Evolutionary conservation across 2,329 filamentous ascomycete species (phyloP), one percentile per base, ranked within the genome.

Genomic region (Hypoxylon sp.): DNA sequence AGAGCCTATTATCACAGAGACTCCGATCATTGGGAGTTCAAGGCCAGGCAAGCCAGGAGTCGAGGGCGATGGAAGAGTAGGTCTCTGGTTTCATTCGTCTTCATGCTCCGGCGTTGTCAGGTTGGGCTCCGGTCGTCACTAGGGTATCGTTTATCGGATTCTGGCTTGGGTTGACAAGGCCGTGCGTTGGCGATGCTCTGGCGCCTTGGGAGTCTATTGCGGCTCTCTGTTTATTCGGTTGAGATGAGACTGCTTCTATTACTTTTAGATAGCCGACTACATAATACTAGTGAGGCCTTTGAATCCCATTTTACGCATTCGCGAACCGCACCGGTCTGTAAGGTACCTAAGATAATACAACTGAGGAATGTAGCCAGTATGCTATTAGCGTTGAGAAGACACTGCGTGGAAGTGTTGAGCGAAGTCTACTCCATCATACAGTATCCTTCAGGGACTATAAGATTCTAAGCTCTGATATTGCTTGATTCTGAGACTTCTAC

Each of bases 1-100:
- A 93, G 72, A 87, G 91, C 2, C 78, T 96, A 14, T 80, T 96
- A 14, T 92, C 92, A 9, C 88, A 88, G 75, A 85, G 88, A 61
- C 79, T 95, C 46, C 85, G 88, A 69, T 86, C 87, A 5, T 79
- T 92, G 5, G 90, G 88, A 37, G 82, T 83, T 23, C 77, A 83
- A 62, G 69, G 68, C 25, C 59, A 63, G 19, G 63, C 43, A 25
- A 53, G 52, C 3, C 48, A 59, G 64, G 61, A 65, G 19, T 58
- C 58, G 21, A 39, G 37, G 21, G 32, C 51, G 30, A 57, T 56
- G 65, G 54, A 65, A 52, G 67, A 70, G 34, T 70, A 70, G 53
- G 51, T n/a, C 25, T 52, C 48, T 23, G n/a, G 12, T 5, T 53
- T 37, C 12, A 32, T 27, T 50, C 29, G 34, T 48, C 34, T 37